Evolutionary conservation across 495 filamentous ascomycete species (phyloP).

Genomic region (Trichoderma virens): DNA sequence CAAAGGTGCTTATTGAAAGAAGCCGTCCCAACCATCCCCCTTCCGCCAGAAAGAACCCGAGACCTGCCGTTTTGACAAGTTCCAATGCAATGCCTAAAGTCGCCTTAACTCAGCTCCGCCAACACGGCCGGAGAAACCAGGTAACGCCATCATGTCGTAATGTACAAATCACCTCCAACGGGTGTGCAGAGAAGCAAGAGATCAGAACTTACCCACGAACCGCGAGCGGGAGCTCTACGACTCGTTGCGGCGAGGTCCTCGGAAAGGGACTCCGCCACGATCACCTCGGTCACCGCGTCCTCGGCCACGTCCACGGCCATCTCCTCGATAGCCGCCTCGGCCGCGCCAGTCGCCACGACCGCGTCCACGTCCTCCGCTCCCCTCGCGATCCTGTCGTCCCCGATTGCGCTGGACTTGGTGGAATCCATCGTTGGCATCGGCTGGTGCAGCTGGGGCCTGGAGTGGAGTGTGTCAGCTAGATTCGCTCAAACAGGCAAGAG

Average conservation of each 20-base stretch:
- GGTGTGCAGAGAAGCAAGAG: conserved; percentile 5
- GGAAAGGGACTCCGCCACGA: conserved; percentile 35
- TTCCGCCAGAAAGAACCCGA: conserved; percentile 7
- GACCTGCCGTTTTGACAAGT: conserved; percentile 3
- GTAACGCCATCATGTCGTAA: conserved; percentile 9
- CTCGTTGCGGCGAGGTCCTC: conserved; percentile 29
- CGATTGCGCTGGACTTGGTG: conserved; percentile 58
- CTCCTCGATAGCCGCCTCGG: conserved; percentile 50
- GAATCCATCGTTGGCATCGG: conserved; percentile 54
- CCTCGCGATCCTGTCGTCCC: conserved; percentile 41
- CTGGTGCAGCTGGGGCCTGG: conserved; percentile 20
- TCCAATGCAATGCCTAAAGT: conserved; percentile 8
- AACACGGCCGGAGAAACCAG: not conserved
- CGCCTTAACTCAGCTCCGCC: conserved; percentile 4
- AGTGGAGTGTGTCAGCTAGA: not conserved
- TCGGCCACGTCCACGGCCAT: conserved; percentile 44
- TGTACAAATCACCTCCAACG: conserved; percentile 5
- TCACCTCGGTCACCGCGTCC: conserved; percentile 43
- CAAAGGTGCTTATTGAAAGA: conserved; percentile 8
- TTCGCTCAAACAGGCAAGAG: not conserved
- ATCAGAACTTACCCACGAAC: conserved; percentile 1
- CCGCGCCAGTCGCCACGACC: conserved; percentile 20
- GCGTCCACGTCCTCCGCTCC: conserved; percentile 38
- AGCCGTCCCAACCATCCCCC: not conserved
- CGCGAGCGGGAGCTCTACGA: conserved; percentile 24